A percentile compares a stretch with the other conserved stretches of the same genome.
Evolutionary conservation across 176 grass and related monocot genomes (phyloP).

Genomic region (Bolboschoenus planiculmis): DNA sequence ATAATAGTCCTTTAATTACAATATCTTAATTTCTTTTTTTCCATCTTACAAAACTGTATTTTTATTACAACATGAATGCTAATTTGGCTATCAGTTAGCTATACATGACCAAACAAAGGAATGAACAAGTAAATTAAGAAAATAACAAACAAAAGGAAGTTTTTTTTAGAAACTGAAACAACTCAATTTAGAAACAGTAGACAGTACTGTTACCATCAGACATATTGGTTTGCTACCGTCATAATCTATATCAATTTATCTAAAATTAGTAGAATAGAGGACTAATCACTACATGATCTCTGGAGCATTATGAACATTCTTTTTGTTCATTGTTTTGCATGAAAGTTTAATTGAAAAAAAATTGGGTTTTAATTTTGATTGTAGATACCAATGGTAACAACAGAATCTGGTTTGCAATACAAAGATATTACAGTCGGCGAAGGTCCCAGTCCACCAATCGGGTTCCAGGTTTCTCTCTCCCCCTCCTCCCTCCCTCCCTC

Average conservation of each 20-base stretch:
- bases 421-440: constrained; percentile 77
- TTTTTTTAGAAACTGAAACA: not conserved
- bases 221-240: not conserved
- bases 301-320: not conserved
- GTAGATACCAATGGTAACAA: constrained; percentile 77
- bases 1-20: not conserved
- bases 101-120: not conserved
- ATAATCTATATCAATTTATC: not conserved
- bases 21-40: not conserved
- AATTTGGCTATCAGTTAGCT: not conserved
- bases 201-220: not conserved
- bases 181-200: not conserved
- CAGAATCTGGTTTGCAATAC: constrained; percentile 80
- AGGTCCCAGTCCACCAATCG: constrained; percentile 75
- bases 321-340: not conserved
- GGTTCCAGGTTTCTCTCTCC: constrained; percentile 58
- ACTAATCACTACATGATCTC: not conserved
- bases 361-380: not conserved
- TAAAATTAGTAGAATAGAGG: not conserved
- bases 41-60: not conserved
- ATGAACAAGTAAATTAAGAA: not conserved
- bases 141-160: not conserved
- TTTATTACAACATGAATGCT: not conserved
- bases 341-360: not conserved
- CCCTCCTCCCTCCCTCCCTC: not conserved